phyloP scores from a whole-genome alignment of 2,329 filamentous ascomycete genomes.

The Aspergillus sp. region DNA sequence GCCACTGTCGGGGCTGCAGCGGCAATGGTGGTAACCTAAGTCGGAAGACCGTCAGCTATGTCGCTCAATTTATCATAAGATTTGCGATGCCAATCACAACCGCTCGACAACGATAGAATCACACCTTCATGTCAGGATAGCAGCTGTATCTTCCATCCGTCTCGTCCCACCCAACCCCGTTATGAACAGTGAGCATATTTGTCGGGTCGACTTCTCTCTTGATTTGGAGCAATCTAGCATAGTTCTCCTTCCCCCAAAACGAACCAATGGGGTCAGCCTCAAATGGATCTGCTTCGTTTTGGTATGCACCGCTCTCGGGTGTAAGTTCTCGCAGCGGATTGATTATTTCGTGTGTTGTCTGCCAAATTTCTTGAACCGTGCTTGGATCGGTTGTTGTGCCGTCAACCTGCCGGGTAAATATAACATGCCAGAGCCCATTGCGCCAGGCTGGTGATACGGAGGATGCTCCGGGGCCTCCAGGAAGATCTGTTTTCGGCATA shows the following conservation, averaged over 20 bases:
- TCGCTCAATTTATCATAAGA: neutral
- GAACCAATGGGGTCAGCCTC: slow-evolving; percentile 11
- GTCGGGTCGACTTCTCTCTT: slow-evolving; percentile 15
- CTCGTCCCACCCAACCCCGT: slow-evolving; percentile 15
- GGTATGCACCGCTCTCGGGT: slow-evolving; percentile 15
- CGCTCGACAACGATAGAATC: neutral
- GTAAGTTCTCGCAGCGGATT: slow-evolving; percentile 18
- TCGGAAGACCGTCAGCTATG: neutral
- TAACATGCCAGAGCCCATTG: slow-evolving; percentile 20
- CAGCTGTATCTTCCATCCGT: slow-evolving; percentile 13
- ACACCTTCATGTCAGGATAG: slow-evolving; percentile 14
- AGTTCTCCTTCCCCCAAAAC: slow-evolving; percentile 20
- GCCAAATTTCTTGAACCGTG: slow-evolving; percentile 13
- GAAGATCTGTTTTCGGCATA: slow-evolving; percentile 8
- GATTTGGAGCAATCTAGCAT: slow-evolving; percentile 14
- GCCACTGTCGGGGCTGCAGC: neutral
- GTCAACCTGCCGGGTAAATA: slow-evolving; percentile 10
- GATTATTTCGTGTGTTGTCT: slow-evolving; percentile 12
- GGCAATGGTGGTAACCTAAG: neutral
- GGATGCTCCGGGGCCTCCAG: slow-evolving; percentile 17
- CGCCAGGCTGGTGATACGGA: slow-evolving; percentile 22
- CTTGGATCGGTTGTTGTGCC: slow-evolving; percentile 9
- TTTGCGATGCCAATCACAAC: neutral
- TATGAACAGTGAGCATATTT: slow-evolving; percentile 16
- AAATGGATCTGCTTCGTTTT: slow-evolving; percentile 18